phyloP scores from a whole-genome alignment of 306 rosid species.

The Hippophae tibetana region DNA sequence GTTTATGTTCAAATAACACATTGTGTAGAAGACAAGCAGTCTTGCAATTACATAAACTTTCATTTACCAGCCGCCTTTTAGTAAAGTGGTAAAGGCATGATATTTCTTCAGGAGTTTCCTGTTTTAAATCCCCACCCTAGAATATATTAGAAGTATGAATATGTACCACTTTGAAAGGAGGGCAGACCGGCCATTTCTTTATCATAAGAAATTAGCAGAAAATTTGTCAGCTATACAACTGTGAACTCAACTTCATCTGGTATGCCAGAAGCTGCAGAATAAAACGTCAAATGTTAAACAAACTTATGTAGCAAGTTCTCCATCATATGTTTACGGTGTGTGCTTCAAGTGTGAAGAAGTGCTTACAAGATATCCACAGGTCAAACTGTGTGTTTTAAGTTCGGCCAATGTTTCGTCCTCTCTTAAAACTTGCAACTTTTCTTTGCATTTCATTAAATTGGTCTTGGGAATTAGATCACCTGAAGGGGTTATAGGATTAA shows the following conservation, averaged over 20 bases:
- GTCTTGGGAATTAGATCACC: slow-evolving; percentile 5
- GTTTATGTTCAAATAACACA: too few relatives aligned
- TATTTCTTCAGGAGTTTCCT: too few relatives aligned
- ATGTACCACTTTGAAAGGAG: slow-evolving; percentile 8
- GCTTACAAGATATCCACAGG: slow-evolving; percentile 52
- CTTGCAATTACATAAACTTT: too few relatives aligned
- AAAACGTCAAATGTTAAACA: not conserved
- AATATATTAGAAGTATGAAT: slow-evolving; percentile 7
- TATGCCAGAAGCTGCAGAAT: slow-evolving; percentile 54
- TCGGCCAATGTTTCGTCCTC: slow-evolving; percentile 54
- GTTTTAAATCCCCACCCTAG: too few relatives aligned
- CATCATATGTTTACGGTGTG: not conserved
- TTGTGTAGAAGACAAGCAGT: too few relatives aligned
- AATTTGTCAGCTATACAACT: slow-evolving; percentile 10
- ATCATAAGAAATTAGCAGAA: slow-evolving; percentile 17
- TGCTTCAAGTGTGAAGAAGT: slow-evolving; percentile 5
- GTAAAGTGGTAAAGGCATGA: too few relatives aligned
- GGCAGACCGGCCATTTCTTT: not conserved
- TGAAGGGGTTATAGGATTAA: slow-evolving; percentile 22
- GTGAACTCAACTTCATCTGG: slow-evolving; percentile 35
- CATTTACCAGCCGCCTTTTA: too few relatives aligned
- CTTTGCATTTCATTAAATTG: slow-evolving; percentile 27
- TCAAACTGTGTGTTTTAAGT: slow-evolving; percentile 21
- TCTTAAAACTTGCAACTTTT: slow-evolving; percentile 26
- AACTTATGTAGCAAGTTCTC: not conserved